Evolutionary conservation across 1,284 basidiomycete genomes (phyloP).

Genomic region (Naganishia sp.): DNA sequence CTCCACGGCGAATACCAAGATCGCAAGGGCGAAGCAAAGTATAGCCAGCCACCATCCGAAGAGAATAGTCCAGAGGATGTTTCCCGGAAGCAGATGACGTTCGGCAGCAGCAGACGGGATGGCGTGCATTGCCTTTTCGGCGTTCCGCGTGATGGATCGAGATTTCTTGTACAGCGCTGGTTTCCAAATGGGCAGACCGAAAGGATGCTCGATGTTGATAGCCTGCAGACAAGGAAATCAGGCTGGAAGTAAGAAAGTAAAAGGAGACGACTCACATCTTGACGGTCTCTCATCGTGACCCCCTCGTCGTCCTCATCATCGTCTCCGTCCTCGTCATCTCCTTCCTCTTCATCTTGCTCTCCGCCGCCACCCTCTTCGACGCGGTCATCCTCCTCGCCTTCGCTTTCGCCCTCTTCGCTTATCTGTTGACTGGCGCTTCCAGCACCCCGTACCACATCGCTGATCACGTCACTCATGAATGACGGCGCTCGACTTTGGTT

Average conservation of each 20-base stretch:
- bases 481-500: slow-evolving; percentile 17
- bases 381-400: slow-evolving; percentile 37
- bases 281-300: slow-evolving; percentile 90
- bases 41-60: slow-evolving; percentile 92
- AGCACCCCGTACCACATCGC: slow-evolving; percentile 37
- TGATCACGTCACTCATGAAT: slow-evolving; percentile 33
- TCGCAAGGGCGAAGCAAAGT: slow-evolving; percentile 68
- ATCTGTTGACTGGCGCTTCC: slow-evolving; percentile 29
- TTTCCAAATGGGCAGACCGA: slow-evolving; percentile 99
- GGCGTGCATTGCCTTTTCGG: slow-evolving; percentile 89
- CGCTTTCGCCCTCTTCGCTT: slow-evolving; percentile 22
- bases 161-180: slow-evolving; percentile 98
- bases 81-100: slow-evolving; percentile 80
- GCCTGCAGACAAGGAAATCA: slow-evolving; percentile 47
- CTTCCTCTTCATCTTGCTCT: slow-evolving; percentile 38
- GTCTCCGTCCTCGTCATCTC: slow-evolving; percentile 41
- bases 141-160: slow-evolving; percentile 91
- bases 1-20: slow-evolving; percentile 68
- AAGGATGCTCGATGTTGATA: slow-evolving; percentile 98
- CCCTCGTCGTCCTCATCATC: slow-evolving; percentile 65
- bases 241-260: not conserved
- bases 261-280: slow-evolving; percentile 66
- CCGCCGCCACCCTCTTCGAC: slow-evolving; percentile 38
- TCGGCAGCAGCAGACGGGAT: slow-evolving; percentile 89
- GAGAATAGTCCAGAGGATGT: slow-evolving; percentile 82